Base-by-base conservation (phyloP, 208 protist genomes). In the Lotmaria passim region DNA sequence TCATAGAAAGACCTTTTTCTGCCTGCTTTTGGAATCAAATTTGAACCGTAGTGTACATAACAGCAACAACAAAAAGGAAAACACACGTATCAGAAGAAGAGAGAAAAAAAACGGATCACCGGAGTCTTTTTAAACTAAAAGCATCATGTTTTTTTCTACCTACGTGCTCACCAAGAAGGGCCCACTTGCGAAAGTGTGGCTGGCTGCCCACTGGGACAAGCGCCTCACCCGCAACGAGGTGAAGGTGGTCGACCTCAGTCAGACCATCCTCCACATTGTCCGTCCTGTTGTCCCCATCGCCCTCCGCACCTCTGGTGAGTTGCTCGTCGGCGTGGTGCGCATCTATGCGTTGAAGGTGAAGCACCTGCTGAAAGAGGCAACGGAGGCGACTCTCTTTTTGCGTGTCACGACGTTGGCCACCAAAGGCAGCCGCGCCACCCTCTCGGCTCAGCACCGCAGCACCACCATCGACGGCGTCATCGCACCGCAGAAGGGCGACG, bases 311-410 rank as follows among this genome's bases (percentile, higher is more conserved):
- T 97, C 90, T 28, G 96, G 96, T 51, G 97, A 99, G 86, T 71
- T 99, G 23, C 79, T 99, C 21, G 87, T 99, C 56, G 98, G 98
- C 69, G 96, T 98, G 14, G 96, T 98, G n/a, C 92, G 97, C 63
- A 99, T 99, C 66, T 99, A 98, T 65, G 87, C 89, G 4, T 74
- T 96, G 23, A 99, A 99, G 70, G 94, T 98, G 31, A 86, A 83
- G 34, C 83, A 94, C 63, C 71, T 97, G 39, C 71, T 96, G 60
- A 94, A 93, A 75, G 90, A 97, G 57, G 88, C 93, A 26, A 87
- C 83, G 2, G 91, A 97, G 47, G 92, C 90, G 1, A 94, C 90
- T 0, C 73, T 93, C 39, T 73, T 90, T 21, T 59, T 94, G 38
- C 86, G 85, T 10, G 82, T 91, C 33, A 85, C 81, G 17, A 89